Evolutionary conservation across 2,329 filamentous ascomycete species (phyloP).

Genomic region (Sporothrix protearum): DNA sequence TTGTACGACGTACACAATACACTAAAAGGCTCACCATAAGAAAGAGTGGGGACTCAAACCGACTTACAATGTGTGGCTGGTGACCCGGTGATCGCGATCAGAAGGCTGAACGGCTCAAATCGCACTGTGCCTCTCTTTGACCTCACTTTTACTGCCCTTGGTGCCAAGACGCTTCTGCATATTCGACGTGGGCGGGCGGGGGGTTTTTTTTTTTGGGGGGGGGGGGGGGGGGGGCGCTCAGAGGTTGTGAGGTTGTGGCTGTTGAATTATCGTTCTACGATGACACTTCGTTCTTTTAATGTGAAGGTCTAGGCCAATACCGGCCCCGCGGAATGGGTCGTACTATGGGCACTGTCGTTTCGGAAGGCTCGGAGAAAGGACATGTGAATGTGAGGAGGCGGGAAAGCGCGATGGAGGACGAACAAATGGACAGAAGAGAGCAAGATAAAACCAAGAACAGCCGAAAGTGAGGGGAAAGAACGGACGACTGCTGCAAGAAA

Average conservation of each 20-base stretch:
- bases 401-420: background rate
- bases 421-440: no score
- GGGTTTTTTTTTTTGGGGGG: background rate
- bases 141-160: background rate
- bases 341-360: background rate
- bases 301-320: background rate
- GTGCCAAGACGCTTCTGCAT: slow-evolving; percentile 12
- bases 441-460: background rate
- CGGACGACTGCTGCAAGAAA: background rate
- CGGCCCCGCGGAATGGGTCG: background rate
- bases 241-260: background rate
- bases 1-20: background rate
- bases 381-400: background rate
- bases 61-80: background rate
- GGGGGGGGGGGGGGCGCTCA: no score
- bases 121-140: slow-evolving; percentile 3
- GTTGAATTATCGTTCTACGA: background rate
- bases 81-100: background rate
- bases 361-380: slow-evolving; percentile 12
- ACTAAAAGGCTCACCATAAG: background rate
- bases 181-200: slow-evolving; percentile 6
- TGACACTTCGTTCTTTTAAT: background rate
- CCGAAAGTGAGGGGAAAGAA: background rate
- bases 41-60: background rate
- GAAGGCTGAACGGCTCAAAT: background rate